Conservation (phyloP, 345 rosid genomes). For the Hibiscus trionum region DNA sequence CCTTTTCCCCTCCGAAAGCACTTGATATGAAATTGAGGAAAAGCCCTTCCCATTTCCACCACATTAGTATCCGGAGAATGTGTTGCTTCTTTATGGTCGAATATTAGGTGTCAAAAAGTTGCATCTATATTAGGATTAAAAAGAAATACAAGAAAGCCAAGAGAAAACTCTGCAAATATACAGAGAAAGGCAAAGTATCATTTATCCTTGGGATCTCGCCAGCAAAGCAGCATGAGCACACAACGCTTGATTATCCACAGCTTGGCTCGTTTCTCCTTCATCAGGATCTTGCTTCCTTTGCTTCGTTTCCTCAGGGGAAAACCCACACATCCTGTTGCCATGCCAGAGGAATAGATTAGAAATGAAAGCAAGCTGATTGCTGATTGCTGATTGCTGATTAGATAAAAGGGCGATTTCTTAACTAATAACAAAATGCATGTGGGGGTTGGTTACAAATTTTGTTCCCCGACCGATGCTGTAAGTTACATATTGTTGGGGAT, state of each 20-base stretch:
- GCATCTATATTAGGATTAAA: too few relatives aligned
- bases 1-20: too few relatives aligned
- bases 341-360: background rate
- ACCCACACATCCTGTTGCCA: slow-evolving; percentile 19
- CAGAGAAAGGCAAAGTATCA: background rate
- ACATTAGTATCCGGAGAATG: too few relatives aligned
- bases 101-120: too few relatives aligned
- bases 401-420: background rate
- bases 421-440: background rate
- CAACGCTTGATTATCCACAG: slow-evolving; percentile 33
- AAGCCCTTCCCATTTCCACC: too few relatives aligned
- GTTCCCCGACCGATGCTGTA: too few relatives aligned
- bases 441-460: slow-evolving; percentile 21
- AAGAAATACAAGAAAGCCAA: too few relatives aligned
- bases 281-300: slow-evolving; percentile 15
- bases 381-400: background rate
- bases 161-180: too few relatives aligned
- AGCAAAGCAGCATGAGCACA: slow-evolving; percentile 34
- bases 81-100: too few relatives aligned
- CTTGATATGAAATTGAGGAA: too few relatives aligned
- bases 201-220: slow-evolving; percentile 26
- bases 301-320: background rate
- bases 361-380: background rate
- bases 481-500: too few relatives aligned
- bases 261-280: slow-evolving; percentile 31